phyloP scores from a whole-genome alignment of 495 filamentous ascomycete genomes.

The Apiosordaria backusii region DNA sequence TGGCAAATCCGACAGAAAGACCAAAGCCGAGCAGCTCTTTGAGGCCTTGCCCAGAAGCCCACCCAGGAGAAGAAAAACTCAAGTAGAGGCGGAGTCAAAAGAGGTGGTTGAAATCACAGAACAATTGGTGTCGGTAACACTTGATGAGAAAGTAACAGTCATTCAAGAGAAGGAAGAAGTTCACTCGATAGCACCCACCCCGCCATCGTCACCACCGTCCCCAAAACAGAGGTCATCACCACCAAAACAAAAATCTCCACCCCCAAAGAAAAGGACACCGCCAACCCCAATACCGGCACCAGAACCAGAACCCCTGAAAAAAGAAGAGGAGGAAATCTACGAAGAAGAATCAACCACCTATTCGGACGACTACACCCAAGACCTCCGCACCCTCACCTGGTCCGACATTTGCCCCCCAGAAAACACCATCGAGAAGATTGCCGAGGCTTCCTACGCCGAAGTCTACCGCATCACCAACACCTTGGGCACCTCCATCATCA shows the following conservation, averaged over 20 bases:
- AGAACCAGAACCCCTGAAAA: not conserved
- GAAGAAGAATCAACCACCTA: slow-evolving; percentile 4
- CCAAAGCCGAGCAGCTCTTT: slow-evolving; percentile 39
- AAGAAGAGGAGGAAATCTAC: slow-evolving; percentile 1
- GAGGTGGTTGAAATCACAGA: slow-evolving; percentile 2
- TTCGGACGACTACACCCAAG: slow-evolving; percentile 12
- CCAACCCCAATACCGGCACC: not conserved
- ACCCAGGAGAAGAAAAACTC: slow-evolving; percentile 10
- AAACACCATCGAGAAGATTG: slow-evolving; percentile 58
- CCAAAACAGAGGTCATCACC: not conserved
- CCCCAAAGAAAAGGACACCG: slow-evolving; percentile 4
- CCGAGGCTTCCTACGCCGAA: slow-evolving; percentile 66
- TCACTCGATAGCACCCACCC: not conserved
- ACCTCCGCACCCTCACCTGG: slow-evolving; percentile 47
- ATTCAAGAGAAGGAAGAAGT: not conserved
- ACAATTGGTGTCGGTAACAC: not conserved
- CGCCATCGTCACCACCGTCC: not conserved
- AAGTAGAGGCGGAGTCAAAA: not conserved
- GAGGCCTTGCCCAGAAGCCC: slow-evolving; percentile 43
- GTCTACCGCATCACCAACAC: slow-evolving; percentile 59
- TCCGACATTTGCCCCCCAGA: slow-evolving; percentile 45
- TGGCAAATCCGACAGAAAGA: slow-evolving; percentile 39
- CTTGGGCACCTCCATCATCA: slow-evolving; percentile 50
- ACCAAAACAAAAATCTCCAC: not conserved
- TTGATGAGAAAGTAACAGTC: not conserved